These are phyloP conservation scores for Aspergillus transmontanensis DNA, from an alignment of 2,329 filamentous ascomycete genomes.

Conservation along the genomic window DNA sequence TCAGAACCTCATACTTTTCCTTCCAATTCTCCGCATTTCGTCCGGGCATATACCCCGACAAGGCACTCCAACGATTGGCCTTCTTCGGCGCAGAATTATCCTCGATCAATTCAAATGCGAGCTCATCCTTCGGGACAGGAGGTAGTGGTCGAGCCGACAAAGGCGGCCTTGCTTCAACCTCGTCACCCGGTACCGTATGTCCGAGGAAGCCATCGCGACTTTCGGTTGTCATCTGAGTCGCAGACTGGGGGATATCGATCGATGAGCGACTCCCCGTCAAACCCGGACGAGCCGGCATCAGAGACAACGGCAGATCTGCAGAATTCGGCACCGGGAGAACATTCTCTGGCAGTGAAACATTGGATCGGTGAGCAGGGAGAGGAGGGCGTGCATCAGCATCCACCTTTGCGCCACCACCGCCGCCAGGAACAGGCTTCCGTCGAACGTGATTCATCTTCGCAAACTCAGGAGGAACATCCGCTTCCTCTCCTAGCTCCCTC, in stretches of 20 bases:
- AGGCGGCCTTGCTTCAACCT: slow-evolving; percentile 4
- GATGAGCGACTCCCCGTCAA: slow-evolving; percentile 3
- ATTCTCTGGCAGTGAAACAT: slow-evolving; percentile 22
- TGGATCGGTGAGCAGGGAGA: slow-evolving; percentile 21
- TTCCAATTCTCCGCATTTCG: slow-evolving; percentile 24
- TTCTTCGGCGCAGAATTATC: slow-evolving; percentile 18
- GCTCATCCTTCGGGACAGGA: slow-evolving; percentile 29
- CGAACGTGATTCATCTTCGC: slow-evolving; percentile 41
- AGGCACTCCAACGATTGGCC: slow-evolving; percentile 34
- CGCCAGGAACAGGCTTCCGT: slow-evolving; percentile 40
- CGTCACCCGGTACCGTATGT: background rate
- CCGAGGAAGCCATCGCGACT: slow-evolving; percentile 6
- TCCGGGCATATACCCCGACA: slow-evolving; percentile 26
- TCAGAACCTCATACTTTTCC: slow-evolving; percentile 26
- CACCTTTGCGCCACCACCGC: slow-evolving; percentile 13
- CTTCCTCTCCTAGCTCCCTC: slow-evolving; percentile 28
- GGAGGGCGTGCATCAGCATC: slow-evolving; percentile 18
- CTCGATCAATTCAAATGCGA: slow-evolving; percentile 11
- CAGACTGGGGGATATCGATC: slow-evolving; percentile 1
- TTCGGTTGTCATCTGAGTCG: slow-evolving; percentile 2
- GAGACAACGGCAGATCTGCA: slow-evolving; percentile 17
- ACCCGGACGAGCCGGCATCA: slow-evolving; percentile 18
- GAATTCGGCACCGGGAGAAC: background rate
- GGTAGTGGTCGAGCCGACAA: slow-evolving; percentile 31
- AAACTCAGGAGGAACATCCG: slow-evolving; percentile 29